A percentile compares a stretch with the other conserved stretches of the same genome.
Conservation (phyloP, 805 yeast genomes). For the Lachancea dasiensis region DNA sequence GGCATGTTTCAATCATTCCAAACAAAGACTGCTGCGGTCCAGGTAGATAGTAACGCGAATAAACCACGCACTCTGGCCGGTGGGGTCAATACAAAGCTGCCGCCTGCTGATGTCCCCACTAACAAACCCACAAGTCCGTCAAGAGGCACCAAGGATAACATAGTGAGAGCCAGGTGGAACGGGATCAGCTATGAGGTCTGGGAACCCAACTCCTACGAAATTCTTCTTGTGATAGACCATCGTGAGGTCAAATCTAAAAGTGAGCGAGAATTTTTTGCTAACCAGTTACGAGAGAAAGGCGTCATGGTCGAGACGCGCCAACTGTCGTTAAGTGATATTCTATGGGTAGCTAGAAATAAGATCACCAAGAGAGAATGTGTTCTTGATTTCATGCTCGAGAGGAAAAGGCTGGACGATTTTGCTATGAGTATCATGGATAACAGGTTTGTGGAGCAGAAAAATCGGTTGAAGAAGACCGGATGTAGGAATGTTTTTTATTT, state of each 20-base stretch:
- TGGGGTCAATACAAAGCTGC: neutral
- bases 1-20: neutral
- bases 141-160: conserved; percentile 4
- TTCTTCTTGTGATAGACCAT: conserved; percentile 66
- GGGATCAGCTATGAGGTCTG: conserved; percentile 40
- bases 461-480: conserved; percentile 64
- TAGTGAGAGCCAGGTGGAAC: conserved; percentile 20
- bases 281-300: conserved; percentile 44
- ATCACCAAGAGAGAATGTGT: conserved; percentile 56
- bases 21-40: neutral
- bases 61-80: neutral
- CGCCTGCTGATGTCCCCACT: neutral
- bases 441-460: conserved; percentile 80
- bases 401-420: conserved; percentile 86
- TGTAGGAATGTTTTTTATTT: conserved; percentile 64
- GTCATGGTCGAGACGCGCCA: conserved; percentile 48
- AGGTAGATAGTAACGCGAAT: too few relatives aligned
- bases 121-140: neutral
- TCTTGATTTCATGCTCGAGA: conserved; percentile 77
- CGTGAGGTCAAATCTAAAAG: conserved; percentile 67
- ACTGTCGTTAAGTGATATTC: conserved; percentile 77
- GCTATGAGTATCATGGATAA: conserved; percentile 81
- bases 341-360: conserved; percentile 79
- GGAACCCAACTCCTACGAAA: conserved; percentile 53
- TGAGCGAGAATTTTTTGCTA: conserved; percentile 66